Conservation (phyloP, 306 rosid species). For the Chamaecrista fasciculata region DNA sequence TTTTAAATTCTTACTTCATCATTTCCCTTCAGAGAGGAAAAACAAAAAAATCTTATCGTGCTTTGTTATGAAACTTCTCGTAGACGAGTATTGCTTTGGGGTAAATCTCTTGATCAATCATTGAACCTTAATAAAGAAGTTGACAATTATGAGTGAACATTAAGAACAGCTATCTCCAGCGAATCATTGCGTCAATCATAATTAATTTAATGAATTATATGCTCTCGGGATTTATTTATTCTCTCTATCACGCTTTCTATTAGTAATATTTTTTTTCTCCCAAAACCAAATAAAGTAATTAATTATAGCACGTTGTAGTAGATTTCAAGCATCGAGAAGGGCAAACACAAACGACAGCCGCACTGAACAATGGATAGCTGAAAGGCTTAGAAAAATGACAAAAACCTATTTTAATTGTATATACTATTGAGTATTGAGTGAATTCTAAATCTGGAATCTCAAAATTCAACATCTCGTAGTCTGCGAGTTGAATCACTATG, state of each 20-base stretch:
- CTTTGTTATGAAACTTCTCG: too few species aligned
- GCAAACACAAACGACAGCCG: too few species aligned
- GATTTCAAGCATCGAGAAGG: background rate
- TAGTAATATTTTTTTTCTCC: too few species aligned
- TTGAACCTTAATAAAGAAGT: background rate
- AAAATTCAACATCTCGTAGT: background rate
- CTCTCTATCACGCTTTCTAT: too few species aligned
- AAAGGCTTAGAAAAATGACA: background rate
- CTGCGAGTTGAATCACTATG: background rate
- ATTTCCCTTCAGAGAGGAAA: too few species aligned
- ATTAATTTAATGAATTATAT: too few species aligned
- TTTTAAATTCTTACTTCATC: too few species aligned
- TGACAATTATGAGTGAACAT: background rate
- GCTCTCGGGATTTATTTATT: background rate
- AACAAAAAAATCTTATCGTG: too few species aligned
- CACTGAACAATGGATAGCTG: background rate
- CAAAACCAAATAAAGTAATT: too few species aligned
- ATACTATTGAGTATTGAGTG: background rate
- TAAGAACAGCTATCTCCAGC: too few species aligned
- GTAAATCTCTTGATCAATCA: too few species aligned
- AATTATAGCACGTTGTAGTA: background rate
- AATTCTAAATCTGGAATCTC: background rate
- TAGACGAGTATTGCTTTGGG: background rate
- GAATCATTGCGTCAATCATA: background rate
- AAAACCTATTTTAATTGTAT: background rate